Base-by-base conservation (phyloP, 768 basidiomycete genomes). In the Phallus indusiatus region DNA sequence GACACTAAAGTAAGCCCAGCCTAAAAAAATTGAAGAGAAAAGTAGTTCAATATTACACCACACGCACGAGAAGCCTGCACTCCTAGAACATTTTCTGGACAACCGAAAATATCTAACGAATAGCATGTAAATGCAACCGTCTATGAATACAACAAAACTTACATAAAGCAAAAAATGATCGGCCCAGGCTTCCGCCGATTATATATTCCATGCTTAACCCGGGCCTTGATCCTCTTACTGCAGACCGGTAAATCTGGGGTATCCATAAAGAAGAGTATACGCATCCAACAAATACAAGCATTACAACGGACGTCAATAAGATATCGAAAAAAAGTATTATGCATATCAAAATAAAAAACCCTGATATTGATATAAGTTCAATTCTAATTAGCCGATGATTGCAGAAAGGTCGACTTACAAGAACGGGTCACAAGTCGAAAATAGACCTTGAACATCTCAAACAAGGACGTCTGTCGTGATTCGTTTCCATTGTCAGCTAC, bases 51-150 rank as follows among this genome's bases (percentile, higher is more conserved):
- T 42, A 14, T 3, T n/a, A n/a, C 11, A 21, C 50, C 16, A 17
- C 1, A 75, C 85, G 61, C 67, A 92, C 90, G 67, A 61, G 85
- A 78, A 14, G 87, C 81, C 62, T 88, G 80, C 16, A 91, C 77
- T 60, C 94, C 91, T 59, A 94, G 76, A 6, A 94, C 86, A 66
- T 94, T 96, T 67, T 83, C 83, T 0, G 91, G 88, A 67, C 89
- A 94, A 0, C 78, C 78, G 67, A 94, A 73, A 64, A 88, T 88
- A 67, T 95, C 93, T 95, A 62, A 55, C 5, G 33, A 18, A 48
- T 56, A 52, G n/a, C 34, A 14, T 20, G 16, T 28, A 8, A 14
- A n/a, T 35, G 7, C 20, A 36, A n/a, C 18, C 50, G 54, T 6
- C 16, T 12, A 10, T 21, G 0, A 12, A 28, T 10, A 46, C 20